phyloP scores from a whole-genome alignment of 148 eudicot species.

The Fagopyrum tataricum region DNA sequence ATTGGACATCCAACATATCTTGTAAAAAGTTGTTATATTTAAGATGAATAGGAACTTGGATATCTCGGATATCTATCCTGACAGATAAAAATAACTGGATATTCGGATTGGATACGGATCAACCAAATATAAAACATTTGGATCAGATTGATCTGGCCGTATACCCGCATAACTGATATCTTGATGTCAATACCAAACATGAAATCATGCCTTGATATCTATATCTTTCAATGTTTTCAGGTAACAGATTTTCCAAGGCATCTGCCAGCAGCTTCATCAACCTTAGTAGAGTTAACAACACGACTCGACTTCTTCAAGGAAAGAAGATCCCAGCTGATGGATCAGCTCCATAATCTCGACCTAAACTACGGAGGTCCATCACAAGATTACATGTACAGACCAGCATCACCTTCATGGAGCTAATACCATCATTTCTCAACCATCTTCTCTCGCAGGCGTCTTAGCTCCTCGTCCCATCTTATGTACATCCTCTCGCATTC shows the following conservation, averaged over 20 bases:
- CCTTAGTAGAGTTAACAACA: slow-evolving; percentile 84
- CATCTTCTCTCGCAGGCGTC: too few relatives aligned
- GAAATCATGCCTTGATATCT: neutral
- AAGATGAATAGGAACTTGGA: too few relatives aligned
- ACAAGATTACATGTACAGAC: slow-evolving; percentile 63
- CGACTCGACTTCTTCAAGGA: slow-evolving; percentile 98
- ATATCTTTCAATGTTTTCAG: slow-evolving; percentile 23
- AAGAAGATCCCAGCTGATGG: slow-evolving; percentile 94
- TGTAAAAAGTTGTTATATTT: too few relatives aligned
- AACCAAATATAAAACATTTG: too few relatives aligned
- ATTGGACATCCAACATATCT: too few relatives aligned
- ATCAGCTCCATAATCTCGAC: slow-evolving; percentile 91
- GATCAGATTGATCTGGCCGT: too few relatives aligned
- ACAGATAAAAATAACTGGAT: too few relatives aligned
- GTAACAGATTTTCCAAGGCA: slow-evolving; percentile 61
- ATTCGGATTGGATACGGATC: too few relatives aligned
- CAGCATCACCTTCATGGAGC: slow-evolving; percentile 83
- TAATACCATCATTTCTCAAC: slow-evolving; percentile 21
- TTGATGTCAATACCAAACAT: too few relatives aligned
- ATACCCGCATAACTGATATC: too few relatives aligned
- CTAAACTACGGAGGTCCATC: slow-evolving; percentile 55
- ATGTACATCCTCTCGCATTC: slow-evolving; percentile 36
- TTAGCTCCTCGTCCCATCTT: slow-evolving; percentile 2
- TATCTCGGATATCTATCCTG: too few relatives aligned
- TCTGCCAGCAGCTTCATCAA: slow-evolving; percentile 68